Base-by-base conservation (phyloP, 169 alveolate genomes). In the Plasmodium gaboni region DNA sequence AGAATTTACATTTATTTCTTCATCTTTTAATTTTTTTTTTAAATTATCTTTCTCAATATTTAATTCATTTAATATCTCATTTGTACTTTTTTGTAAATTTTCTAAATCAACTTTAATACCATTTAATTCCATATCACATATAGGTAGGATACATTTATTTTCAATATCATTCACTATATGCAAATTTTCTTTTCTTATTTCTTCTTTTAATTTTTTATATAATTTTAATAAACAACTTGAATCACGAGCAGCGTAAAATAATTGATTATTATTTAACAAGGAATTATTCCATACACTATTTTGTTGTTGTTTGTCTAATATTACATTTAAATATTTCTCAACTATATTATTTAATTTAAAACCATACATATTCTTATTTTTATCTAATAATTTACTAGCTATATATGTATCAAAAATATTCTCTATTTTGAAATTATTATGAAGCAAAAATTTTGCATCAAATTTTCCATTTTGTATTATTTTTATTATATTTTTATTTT, bases 391-490 rank as follows among this genome's bases (percentile, higher is more conserved):
- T 74, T 93, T 89, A 13, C 95, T 92, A 13, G 97, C 96, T 50
- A 96, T 85, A 87, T 95, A 88, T 26, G 97, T 95, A 63, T 96
- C 98, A 63, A 96, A 96, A 38, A 94, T 57, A 1, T 95, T 93
- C 2, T 89, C 92, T 28, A 73, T 80, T 53, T 92, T 71, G 19
- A 74, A 78, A 55, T 68, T 89, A 51, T 80, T 69, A 44, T 89
- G 64, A 32, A 93, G 53, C 38, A 96, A 88, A 73, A 96, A 96
- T 73, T 91, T 91, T 1, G 94, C 73, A 74, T 96, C 98, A 64
- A 96, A 96, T 85, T 96, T 95, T 6, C 95, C 97, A 92, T 96
- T 94, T 73, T 96, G 98, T 71, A 95, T 78, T 19, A 96, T 94
- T 74, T 95, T 94, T 53, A 71, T 85, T 4, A 94, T 85, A 46